A percentile compares a stretch with the other conserved stretches of the same genome.
phyloP scores from a whole-genome alignment of 1,139 yeast species.

The Saccharomyces hybrid region DNA sequence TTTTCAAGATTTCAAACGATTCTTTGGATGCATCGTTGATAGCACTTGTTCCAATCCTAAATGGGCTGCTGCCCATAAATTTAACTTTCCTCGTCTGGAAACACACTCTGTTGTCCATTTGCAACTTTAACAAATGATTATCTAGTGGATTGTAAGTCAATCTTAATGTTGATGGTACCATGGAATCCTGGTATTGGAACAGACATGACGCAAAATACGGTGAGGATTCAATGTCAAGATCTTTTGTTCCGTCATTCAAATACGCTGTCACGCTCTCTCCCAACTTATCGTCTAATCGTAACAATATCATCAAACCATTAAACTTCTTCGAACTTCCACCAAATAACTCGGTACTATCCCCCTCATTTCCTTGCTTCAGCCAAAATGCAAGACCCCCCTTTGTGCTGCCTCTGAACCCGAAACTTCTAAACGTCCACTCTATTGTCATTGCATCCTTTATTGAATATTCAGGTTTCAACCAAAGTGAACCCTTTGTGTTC shows the following conservation, averaged over 20 bases:
- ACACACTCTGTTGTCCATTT: constrained; percentile 60
- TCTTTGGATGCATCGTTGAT: constrained; percentile 39
- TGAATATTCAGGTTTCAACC: constrained; percentile 37
- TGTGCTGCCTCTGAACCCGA: constrained; percentile 39
- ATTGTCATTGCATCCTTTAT: constrained; percentile 45
- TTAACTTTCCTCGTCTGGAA: constrained; percentile 51
- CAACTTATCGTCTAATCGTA: constrained; percentile 35
- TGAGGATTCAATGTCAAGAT: constrained; percentile 28
- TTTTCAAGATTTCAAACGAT: constrained; percentile 48
- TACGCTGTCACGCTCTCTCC: constrained; percentile 47
- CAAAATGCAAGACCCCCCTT: constrained; percentile 49
- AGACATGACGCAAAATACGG: constrained; percentile 44
- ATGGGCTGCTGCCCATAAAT: constrained; percentile 16
- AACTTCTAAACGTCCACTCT: constrained; percentile 51
- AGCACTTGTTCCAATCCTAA: constrained; percentile 49
- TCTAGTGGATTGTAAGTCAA: constrained; percentile 43
- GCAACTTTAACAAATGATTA: constrained; percentile 46
- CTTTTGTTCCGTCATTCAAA: constrained; percentile 45
- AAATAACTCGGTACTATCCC: constrained; percentile 6
- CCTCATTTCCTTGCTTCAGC: constrained; percentile 26
- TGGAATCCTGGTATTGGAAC: constrained; percentile 52
- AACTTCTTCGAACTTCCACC: constrained; percentile 27
- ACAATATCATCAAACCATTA: constrained; percentile 52
- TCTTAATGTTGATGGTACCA: constrained; percentile 58
- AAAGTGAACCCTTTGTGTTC: constrained; percentile 40